phyloP scores from a whole-genome alignment of 2,329 filamentous ascomycete genomes.

The Fusarium sp. region DNA sequence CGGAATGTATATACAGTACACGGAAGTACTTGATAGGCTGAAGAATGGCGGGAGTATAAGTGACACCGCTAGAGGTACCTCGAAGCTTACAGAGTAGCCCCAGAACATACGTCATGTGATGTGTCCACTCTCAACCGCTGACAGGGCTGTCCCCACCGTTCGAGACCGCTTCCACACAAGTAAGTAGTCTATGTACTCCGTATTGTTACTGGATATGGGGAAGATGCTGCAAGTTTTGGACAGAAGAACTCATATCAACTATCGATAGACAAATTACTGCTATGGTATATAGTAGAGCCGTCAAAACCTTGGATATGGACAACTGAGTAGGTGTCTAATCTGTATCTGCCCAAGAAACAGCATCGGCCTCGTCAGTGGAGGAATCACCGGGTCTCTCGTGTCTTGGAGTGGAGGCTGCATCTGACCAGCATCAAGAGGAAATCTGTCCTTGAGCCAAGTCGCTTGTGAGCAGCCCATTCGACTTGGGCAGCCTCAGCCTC shows the following conservation, averaged over 20 bases:
- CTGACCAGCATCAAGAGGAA: slow-evolving; percentile 12
- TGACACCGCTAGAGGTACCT: slow-evolving; percentile 30
- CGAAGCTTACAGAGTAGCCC: slow-evolving; percentile 4
- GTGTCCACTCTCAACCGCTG: slow-evolving; percentile 26
- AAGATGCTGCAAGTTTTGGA: background rate
- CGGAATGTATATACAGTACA: slow-evolving; percentile 28
- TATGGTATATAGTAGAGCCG: no score
- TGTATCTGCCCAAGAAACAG: background rate
- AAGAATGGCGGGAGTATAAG: slow-evolving; percentile 26
- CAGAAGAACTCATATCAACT: no score
- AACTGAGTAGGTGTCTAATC: no score
- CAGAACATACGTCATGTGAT: slow-evolving; percentile 40
- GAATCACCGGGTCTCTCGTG: slow-evolving; percentile 13
- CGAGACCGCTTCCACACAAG: background rate
- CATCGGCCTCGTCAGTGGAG: background rate
- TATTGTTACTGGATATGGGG: background rate
- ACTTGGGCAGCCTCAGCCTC: no score
- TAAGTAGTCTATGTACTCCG: no score
- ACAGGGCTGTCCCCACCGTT: slow-evolving; percentile 20
- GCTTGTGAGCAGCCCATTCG: background rate
- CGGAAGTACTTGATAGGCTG: slow-evolving; percentile 38
- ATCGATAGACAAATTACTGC: no score
- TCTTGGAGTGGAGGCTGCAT: slow-evolving; percentile 8
- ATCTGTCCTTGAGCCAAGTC: slow-evolving; percentile 17
- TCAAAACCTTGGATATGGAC: no score